These are phyloP conservation scores for Chondrostereum purpureum DNA, from an alignment of 1,284 basidiomycete species.

Conservation along the genomic window DNA sequence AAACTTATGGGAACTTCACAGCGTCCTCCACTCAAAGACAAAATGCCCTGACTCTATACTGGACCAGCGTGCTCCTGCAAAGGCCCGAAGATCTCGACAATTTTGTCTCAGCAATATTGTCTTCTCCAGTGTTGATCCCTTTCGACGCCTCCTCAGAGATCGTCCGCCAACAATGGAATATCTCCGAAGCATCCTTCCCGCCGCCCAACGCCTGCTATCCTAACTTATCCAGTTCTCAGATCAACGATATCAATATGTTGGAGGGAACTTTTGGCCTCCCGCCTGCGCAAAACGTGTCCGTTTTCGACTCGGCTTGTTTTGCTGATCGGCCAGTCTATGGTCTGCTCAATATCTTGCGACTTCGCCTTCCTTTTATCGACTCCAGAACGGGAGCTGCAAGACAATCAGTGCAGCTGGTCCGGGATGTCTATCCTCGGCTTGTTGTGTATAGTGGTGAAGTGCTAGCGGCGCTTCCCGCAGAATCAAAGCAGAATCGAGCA, in stretches of 20 bases:
- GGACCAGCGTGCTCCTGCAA: slow-evolving; percentile 47
- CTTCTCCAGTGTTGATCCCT: slow-evolving; percentile 49
- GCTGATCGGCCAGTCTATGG: slow-evolving; percentile 54
- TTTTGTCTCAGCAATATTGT: slow-evolving; percentile 41
- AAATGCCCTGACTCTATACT: slow-evolving; percentile 44
- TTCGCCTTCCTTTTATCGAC: slow-evolving; percentile 52
- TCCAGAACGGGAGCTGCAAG: slow-evolving; percentile 31
- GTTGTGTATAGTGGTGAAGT: slow-evolving; percentile 44
- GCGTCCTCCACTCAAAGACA: slow-evolving; percentile 50
- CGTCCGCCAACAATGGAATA: slow-evolving; percentile 33
- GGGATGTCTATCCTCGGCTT: slow-evolving; percentile 37
- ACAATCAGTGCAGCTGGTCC: slow-evolving; percentile 43
- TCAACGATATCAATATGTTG: slow-evolving; percentile 36
- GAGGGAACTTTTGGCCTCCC: slow-evolving; percentile 47
- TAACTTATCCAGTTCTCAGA: slow-evolving; percentile 30
- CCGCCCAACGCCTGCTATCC: slow-evolving; percentile 58
- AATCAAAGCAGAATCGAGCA: slow-evolving; percentile 22
- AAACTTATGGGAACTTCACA: slow-evolving; percentile 18
- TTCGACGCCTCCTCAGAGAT: slow-evolving; percentile 43
- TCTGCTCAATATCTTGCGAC: slow-evolving; percentile 46
- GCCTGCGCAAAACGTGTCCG: slow-evolving; percentile 19
- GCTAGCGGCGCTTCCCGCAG: slow-evolving; percentile 38
- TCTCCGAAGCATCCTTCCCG: slow-evolving; percentile 43
- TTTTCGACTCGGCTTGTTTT: slow-evolving; percentile 46
- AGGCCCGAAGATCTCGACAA: slow-evolving; percentile 30